These are phyloP conservation scores for Polytrichum commune DNA, from an alignment of 225 moss, liverwort and hornwort species.

Conservation along the genomic window DNA sequence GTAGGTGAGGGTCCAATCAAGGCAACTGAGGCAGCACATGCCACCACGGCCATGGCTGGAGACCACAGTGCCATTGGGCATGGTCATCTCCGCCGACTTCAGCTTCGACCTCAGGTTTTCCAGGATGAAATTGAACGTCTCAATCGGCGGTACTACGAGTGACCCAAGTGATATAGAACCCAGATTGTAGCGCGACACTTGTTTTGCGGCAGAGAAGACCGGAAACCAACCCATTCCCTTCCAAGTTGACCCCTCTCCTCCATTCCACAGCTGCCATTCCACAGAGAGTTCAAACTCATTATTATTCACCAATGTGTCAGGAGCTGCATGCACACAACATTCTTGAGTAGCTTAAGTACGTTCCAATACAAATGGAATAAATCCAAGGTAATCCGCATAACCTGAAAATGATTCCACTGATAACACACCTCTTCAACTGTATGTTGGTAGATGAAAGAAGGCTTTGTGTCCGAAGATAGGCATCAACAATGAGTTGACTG, in stretches of 20 bases:
- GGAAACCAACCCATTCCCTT: slow-evolving; percentile 67
- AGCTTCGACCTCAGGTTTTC: slow-evolving; percentile 48
- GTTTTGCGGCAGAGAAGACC: slow-evolving; percentile 65
- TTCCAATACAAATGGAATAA: no score
- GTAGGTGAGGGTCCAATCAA: slow-evolving; percentile 82
- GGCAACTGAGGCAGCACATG: slow-evolving; percentile 77
- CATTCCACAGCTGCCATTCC: slow-evolving; percentile 36
- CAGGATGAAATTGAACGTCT: slow-evolving; percentile 64
- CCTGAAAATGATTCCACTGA: no score
- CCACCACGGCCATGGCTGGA: slow-evolving; percentile 69
- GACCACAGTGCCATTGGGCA: slow-evolving; percentile 76
- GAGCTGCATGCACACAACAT: no score
- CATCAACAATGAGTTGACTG: no score
- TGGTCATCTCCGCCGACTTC: slow-evolving; percentile 44
- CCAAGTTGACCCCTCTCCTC: slow-evolving; percentile 49
- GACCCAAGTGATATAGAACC: slow-evolving; percentile 89
- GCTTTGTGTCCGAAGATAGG: no score
- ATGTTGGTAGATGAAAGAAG: no score
- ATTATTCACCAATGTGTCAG: no score
- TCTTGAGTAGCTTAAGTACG: no score
- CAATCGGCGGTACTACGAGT: slow-evolving; percentile 66
- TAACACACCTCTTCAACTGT: no score
- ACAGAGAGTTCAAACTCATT: no score
- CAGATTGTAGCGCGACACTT: slow-evolving; percentile 62
- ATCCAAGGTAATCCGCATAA: no score